phyloP scores from a whole-genome alignment of 2,329 filamentous ascomycete genomes.

The Clarireedia paspali region DNA sequence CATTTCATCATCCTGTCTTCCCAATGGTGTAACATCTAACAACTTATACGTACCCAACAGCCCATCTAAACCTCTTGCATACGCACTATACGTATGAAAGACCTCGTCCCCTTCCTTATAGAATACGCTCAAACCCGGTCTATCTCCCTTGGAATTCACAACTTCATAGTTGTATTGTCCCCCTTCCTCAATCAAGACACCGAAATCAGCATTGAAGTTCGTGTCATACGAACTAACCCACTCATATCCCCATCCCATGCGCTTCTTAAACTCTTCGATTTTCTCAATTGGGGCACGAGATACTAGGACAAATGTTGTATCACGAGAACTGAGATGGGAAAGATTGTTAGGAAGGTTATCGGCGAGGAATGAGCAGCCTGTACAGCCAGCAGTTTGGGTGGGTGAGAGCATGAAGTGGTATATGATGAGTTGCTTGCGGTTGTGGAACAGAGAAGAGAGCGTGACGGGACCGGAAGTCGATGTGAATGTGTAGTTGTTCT shows the following conservation, averaged over 20 bases:
- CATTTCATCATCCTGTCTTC: conserved; percentile 24
- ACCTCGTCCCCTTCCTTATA: conserved; percentile 27
- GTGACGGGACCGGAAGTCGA: conserved; percentile 13
- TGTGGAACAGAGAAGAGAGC: conserved; percentile 30
- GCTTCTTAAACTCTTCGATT: conserved; percentile 31
- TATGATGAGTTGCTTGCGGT: conserved; percentile 33
- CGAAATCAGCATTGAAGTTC: conserved; percentile 36
- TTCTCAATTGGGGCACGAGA: conserved; percentile 33
- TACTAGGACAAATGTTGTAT: conserved; percentile 34
- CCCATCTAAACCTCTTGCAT: conserved; percentile 29
- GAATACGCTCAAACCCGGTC: conserved; percentile 34
- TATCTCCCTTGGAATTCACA: conserved; percentile 23
- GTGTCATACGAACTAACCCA: conserved; percentile 33
- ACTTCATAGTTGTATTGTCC: conserved; percentile 11
- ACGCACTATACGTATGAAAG: conserved; percentile 34
- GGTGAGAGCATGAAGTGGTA: conserved; percentile 42
- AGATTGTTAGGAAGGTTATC: conserved; percentile 33
- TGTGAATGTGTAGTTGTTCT: conserved; percentile 31
- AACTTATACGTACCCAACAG: conserved; percentile 28
- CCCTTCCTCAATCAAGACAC: conserved; percentile 29
- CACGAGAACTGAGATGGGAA: conserved; percentile 31
- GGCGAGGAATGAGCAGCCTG: conserved; percentile 33
- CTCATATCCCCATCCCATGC: conserved; percentile 35
- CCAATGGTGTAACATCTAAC: conserved; percentile 31
- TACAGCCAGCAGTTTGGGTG: conserved; percentile 30